Evolutionary conservation across 495 filamentous ascomycete species (phyloP), one percentile per base, ranked within the genome.

Genomic region (Lentithecium fluviatile): DNA sequence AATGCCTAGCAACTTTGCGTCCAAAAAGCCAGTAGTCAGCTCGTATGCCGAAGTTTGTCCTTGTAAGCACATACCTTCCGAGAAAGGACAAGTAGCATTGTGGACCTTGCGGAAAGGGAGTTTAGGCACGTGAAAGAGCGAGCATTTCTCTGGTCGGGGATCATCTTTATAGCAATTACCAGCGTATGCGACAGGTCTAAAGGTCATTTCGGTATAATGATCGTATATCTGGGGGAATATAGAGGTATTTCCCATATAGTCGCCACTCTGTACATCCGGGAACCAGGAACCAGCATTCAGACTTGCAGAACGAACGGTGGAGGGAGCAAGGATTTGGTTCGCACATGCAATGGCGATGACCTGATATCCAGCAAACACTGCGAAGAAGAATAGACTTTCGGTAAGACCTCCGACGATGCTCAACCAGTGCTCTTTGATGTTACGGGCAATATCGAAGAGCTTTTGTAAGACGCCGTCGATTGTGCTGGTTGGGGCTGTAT

Each of bases 351-450:
- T 3, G 6, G 53, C 53, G 19, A 56, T 32, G 34, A 24, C 20
- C 40, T 56, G 53, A 21, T 47, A 56, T n/a, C 38, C 53, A 20
- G 32, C 25, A 24, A 56, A 56, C 8, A 56, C 13, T 2, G 53
- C 5, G 42, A 47, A 34, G 1, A 56, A 45, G 3, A 55, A 45
- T 15, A 24, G 17, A 23, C 32, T 29, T 17, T 42, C 7, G 23
- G 6, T 26, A 23, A 49, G 46, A 15, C 17, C 17, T 5, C 46
- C 24, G 6, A 23, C 4, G 19, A 26, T 6, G 6, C 23, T 6
- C 24, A 13, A 23, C 12, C n/a, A 26, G 19, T 26, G 6, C 19
- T n/a, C 46, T 26, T 26, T 21, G 6, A 49, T 49, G 23, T 49
- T 20, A 32, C 3, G 29, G 29, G 29, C 29, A 10, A 32, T 32